Conservation (phyloP, 345 rosid genomes). For the Euphorbia pulcherrima region DNA sequence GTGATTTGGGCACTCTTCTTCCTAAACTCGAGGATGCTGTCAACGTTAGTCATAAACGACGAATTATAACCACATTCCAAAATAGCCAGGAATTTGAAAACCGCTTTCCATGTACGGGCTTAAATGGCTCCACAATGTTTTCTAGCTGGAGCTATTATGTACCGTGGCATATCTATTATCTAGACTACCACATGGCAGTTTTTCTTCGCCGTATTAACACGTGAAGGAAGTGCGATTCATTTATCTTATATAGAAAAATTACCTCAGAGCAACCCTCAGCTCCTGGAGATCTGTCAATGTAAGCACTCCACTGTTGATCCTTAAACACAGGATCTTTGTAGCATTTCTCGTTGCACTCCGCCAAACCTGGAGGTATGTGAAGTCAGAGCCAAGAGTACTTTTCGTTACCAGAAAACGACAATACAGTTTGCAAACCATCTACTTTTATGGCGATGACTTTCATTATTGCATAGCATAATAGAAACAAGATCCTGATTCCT, state of each 20-base stretch:
- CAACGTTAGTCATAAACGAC: neutral
- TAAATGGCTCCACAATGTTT: neutral
- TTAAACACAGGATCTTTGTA: constrained; percentile 95
- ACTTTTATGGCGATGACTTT: neutral
- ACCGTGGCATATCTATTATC: neutral
- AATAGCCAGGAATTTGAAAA: neutral
- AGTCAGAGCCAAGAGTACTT: constrained; percentile 8
- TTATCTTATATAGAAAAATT: constrained; percentile 10
- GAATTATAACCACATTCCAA: neutral
- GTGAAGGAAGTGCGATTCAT: neutral
- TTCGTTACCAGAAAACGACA: constrained; percentile 1
- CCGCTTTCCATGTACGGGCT: neutral
- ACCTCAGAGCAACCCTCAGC: constrained; percentile 77
- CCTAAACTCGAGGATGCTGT: neutral
- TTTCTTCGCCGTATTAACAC: neutral
- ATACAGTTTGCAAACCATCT: neutral
- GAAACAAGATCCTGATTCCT: neutral
- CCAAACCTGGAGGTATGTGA: constrained; percentile 52
- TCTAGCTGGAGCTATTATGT: neutral
- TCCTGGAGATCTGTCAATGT: constrained; percentile 90
- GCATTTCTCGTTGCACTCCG: constrained; percentile 77
- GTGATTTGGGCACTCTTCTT: neutral
- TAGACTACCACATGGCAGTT: neutral
- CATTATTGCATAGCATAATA: too few species aligned
- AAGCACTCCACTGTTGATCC: constrained; percentile 86